phyloP scores from a whole-genome alignment of 2,329 filamentous ascomycete genomes.

The Beauveria medogensis region DNA sequence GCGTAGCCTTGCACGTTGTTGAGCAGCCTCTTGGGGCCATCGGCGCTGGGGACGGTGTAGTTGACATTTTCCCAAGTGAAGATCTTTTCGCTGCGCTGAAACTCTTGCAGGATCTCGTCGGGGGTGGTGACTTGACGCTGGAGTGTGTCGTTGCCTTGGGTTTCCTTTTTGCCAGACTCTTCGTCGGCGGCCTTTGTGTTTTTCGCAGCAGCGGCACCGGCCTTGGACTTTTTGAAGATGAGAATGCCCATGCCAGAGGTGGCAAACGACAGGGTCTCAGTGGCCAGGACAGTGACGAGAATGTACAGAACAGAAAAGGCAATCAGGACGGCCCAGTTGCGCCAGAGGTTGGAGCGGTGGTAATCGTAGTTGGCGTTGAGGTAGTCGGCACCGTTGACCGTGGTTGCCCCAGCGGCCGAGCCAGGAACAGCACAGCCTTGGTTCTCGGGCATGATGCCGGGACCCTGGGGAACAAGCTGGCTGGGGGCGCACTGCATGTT shows the following conservation, averaged over 20 bases:
- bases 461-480: slow-evolving; percentile 39
- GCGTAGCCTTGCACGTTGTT: slow-evolving; percentile 62
- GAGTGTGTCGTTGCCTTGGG: slow-evolving; percentile 20
- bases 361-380: slow-evolving; percentile 46
- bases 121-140: slow-evolving; percentile 8
- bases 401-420: slow-evolving; percentile 34
- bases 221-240: slow-evolving; percentile 62
- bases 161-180: slow-evolving; percentile 19
- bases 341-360: slow-evolving; percentile 49
- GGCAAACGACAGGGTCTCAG: slow-evolving; percentile 57
- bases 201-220: slow-evolving; percentile 40
- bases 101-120: slow-evolving; percentile 33
- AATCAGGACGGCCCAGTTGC: slow-evolving; percentile 67
- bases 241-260: slow-evolving; percentile 57
- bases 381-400: slow-evolving; percentile 47
- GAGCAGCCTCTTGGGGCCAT: slow-evolving; percentile 25
- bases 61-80: slow-evolving; percentile 66
- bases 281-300: slow-evolving; percentile 58
- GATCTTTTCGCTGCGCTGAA: slow-evolving; percentile 51
- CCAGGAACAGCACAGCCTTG: slow-evolving; percentile 50
- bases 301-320: slow-evolving; percentile 67
- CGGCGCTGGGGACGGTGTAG: slow-evolving; percentile 55
- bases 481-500: slow-evolving; percentile 38
- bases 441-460: slow-evolving; percentile 31
- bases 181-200: slow-evolving; percentile 20